Evolutionary conservation across 305 asterid genomes (phyloP).

Genomic region (Galium porrigens): DNA sequence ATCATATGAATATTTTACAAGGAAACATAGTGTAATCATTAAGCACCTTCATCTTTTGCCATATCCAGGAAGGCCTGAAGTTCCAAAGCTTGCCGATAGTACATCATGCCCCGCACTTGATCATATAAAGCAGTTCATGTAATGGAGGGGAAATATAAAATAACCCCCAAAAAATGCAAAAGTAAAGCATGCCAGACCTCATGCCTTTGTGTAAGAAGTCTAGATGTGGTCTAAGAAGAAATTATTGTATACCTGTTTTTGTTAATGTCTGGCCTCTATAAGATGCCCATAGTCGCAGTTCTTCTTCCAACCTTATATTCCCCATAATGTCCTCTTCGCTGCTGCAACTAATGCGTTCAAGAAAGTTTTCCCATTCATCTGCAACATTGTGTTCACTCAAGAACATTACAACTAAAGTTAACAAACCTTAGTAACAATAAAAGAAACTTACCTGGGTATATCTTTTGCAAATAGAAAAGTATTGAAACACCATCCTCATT

Average conservation of each 20-base stretch:
- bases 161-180: slow-evolving; percentile 2
- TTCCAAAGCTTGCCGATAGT: slow-evolving; percentile 94
- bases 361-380: slow-evolving; percentile 96
- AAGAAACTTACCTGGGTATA: slow-evolving; percentile 58
- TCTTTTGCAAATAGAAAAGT: slow-evolving; percentile 83
- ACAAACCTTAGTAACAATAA: background rate
- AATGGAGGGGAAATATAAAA: background rate
- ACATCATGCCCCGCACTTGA: slow-evolving; percentile 97
- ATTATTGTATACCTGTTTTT: slow-evolving; percentile 50
- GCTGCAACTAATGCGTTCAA: slow-evolving; percentile 55
- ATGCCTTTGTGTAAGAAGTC: slow-evolving; percentile 2
- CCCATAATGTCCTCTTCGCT: slow-evolving; percentile 71
- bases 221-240: slow-evolving; percentile 9
- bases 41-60: slow-evolving; percentile 86
- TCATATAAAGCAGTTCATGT: slow-evolving; percentile 1
- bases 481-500: slow-evolving; percentile 98
- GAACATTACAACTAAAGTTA: slow-evolving; percentile 7
- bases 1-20: slow-evolving; percentile 4
- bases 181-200: background rate
- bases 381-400: slow-evolving; percentile 14
- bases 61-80: slow-evolving; percentile 97
- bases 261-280: slow-evolving; percentile 98
- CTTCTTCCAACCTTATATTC: slow-evolving; percentile 48
- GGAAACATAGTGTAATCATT: slow-evolving; percentile 12
- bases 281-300: slow-evolving; percentile 92